Base-by-base conservation (phyloP, 1,284 basidiomycete genomes). In the Leccinum glutinopallens region DNA sequence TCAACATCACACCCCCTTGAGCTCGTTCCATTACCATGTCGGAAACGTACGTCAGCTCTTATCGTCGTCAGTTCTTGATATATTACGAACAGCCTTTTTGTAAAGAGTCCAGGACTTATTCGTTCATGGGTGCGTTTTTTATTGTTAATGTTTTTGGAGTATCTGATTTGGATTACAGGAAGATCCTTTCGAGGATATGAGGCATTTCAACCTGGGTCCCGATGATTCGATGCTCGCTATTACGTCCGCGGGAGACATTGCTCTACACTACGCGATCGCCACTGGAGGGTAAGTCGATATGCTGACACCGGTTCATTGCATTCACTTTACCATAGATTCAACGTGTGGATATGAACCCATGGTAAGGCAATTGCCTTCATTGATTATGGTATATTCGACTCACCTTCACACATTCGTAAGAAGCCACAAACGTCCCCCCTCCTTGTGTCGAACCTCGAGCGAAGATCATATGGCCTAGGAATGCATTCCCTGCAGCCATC, bases 161-260 rank as follows among this genome's bases (percentile, higher is more conserved):
- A 39, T 32, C 63, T 75, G 29, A 72, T n/a, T 15, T 35, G 17
- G 22, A 8, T 22, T 22, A 0, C 35, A 85, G 84, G 92, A 94
- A 75, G 92, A 94, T 73, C 92, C 92, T 29, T 29, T 29, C 25
- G 25, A 29, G 25, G 92, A 93, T 71, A 89, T 94, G 82, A 81
- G 84, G 69, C 82, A 88, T 72, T 79, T 94, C 13, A 73, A 87
- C n/a, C 76, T 93, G 64, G 83, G 83, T 37, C 77, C 79, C 43
- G 81, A 88, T 9, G 91, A 93, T 76, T 84, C 87, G 12, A 84
- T 93, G 68, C 81, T 94, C 4, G 87, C 88, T 22, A 92, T 93
- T 71, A 93, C 91, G 2, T 89, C 87, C 61, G 92, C 91, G 0
- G 92, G 92, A 0, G 92, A 93, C 76, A 94, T 93, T 72, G 90